phyloP scores from a whole-genome alignment of 2,329 filamentous ascomycete species.

The Pleoardoris graminearum region DNA sequence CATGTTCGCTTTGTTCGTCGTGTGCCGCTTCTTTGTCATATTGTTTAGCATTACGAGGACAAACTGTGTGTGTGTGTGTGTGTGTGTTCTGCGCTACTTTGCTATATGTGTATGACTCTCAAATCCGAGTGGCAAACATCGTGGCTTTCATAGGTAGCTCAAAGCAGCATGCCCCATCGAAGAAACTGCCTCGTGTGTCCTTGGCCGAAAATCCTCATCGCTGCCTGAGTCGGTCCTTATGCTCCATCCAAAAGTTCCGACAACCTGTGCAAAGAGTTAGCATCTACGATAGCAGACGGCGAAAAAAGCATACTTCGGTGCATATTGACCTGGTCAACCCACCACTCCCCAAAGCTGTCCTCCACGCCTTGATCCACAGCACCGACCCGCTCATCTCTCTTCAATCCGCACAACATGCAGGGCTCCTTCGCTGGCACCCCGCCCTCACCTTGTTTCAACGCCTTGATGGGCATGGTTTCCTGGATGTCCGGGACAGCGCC shows the following conservation, averaged over 20 bases:
- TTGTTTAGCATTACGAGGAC: too few relatives aligned
- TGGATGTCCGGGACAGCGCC: constrained; percentile 68
- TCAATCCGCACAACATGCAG: constrained; percentile 85
- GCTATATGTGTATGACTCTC: too few relatives aligned
- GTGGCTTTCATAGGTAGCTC: too few relatives aligned
- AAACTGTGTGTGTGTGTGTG: too few relatives aligned
- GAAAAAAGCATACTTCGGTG: constrained; percentile 62
- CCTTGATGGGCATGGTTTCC: constrained; percentile 69
- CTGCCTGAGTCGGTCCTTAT: constrained; percentile 70
- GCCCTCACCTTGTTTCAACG: constrained; percentile 63
- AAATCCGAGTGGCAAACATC: too few relatives aligned
- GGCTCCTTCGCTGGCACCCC: constrained; percentile 72
- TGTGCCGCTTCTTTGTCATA: too few relatives aligned
- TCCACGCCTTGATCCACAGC: constrained; percentile 77
- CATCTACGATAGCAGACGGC: background rate
- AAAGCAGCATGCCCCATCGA: too few relatives aligned
- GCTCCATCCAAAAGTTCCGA: constrained; percentile 80
- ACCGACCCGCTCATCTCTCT: constrained; percentile 78
- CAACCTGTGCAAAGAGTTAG: constrained; percentile 58
- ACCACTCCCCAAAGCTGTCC: constrained; percentile 96
- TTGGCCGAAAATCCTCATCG: constrained; percentile 57
- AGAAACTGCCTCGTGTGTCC: too few relatives aligned
- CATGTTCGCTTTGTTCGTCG: too few relatives aligned
- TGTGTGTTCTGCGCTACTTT: too few relatives aligned
- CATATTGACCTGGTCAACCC: constrained; percentile 69